Percentiles rank a stretch among this genome's conserved stretches.
Conservation (phyloP, 345 rosid species). For the Bruguiera sexangula region DNA sequence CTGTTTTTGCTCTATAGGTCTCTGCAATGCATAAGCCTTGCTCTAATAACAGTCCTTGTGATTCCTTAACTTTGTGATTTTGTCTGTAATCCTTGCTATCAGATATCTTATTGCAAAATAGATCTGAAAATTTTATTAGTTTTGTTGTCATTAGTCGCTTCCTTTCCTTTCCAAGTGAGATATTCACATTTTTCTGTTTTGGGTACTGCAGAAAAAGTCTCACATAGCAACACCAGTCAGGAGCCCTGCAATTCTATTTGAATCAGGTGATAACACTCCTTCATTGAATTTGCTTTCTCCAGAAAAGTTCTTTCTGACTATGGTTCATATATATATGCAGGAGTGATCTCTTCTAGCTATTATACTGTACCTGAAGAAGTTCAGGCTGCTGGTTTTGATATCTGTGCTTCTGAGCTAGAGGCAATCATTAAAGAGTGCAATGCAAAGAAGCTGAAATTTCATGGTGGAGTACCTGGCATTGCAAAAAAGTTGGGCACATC, state of each 20-base stretch:
- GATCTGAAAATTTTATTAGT: neutral
- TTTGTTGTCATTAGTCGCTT: neutral
- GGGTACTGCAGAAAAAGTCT: constrained; percentile 60
- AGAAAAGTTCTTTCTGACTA: neutral
- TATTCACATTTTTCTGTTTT: neutral
- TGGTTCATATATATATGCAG: neutral
- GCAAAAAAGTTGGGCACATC: constrained; percentile 62
- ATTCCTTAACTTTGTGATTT: too few relatives aligned
- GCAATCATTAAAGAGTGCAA: constrained; percentile 73
- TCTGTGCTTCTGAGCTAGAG: constrained; percentile 79
- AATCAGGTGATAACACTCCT: constrained; percentile 10
- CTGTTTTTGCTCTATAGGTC: too few relatives aligned
- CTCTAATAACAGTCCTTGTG: too few relatives aligned
- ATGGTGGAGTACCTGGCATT: constrained; percentile 67
- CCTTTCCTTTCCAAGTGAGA: neutral
- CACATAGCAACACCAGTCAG: constrained; percentile 77
- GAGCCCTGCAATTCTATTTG: constrained; percentile 77
- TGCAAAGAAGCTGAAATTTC: constrained; percentile 61
- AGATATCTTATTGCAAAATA: too few relatives aligned
- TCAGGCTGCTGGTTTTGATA: constrained; percentile 72
- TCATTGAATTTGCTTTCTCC: neutral
- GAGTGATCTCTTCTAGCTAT: constrained; percentile 27
- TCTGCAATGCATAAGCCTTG: too few relatives aligned
- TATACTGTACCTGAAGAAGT: constrained; percentile 68
- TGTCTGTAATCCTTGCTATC: too few relatives aligned